Evolutionary conservation across 306 rosid genomes (phyloP), one percentile per base, ranked within the genome.

Genomic region (Lotus japonicus): DNA sequence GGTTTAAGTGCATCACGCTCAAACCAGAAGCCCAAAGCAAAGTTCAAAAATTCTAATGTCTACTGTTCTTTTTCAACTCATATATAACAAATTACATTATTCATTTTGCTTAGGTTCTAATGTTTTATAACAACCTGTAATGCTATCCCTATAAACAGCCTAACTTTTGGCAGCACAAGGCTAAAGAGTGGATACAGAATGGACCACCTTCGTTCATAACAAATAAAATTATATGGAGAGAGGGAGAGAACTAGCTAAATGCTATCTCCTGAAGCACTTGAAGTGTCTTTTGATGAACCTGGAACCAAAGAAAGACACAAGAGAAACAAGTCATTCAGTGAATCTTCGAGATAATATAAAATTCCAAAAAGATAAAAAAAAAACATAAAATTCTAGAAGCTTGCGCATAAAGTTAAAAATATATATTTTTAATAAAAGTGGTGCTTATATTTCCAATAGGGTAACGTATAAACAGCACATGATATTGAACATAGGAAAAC

Each of bases 231-330:
- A 26, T 26, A 21, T 21, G n/a, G n/a, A n/a, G n/a, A n/a, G n/a
- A n/a, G n/a, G n/a, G n/a, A n/a, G n/a, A n/a, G n/a, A 10, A 50
- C 72, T 78, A 78, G 66, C 79, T 72, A 83, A 83, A 92, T 35
- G 98, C 97, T 77, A 92, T 85, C 81, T 92, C 96, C 60, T 90
- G 84, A 38, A 90, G 92, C 49, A 90, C 87, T 81, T 80, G 86
- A 55, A 92, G 94, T 26, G 97, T 92, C 84, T 92, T 90, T 64
- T 78, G 81, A 86, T 92, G 97, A 69, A 92, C 96, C 98, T 90
- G 89, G 57, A 70, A 64, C 58, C 67, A 78, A 39, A 61, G 72
- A 62, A 56, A 77, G 36, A 64, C 58, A 63, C 70, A 73, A 12
- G 55, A 65, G 61, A 44, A 12, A 17, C 49, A 67, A 64, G 35